Evolutionary conservation across 2,329 filamentous ascomycete species (phyloP).

Genomic region (Talaromyces sp.): DNA sequence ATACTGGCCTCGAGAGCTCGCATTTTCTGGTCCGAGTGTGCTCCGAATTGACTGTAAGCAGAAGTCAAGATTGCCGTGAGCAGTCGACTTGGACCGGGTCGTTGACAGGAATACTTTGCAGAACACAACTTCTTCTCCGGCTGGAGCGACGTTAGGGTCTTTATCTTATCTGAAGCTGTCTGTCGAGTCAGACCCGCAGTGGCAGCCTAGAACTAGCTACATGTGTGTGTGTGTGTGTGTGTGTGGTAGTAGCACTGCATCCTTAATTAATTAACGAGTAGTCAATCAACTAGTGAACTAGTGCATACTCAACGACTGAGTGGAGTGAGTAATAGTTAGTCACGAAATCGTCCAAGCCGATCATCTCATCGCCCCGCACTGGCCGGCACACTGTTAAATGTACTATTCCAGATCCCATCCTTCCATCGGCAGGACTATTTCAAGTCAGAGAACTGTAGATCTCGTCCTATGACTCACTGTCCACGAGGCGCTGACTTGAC

Average conservation of each 20-base stretch:
- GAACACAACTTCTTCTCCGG: background rate
- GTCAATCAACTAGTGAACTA: too few species aligned
- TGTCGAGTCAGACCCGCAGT: slow-evolving; percentile 1
- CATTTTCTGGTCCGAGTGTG: background rate
- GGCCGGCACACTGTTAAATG: background rate
- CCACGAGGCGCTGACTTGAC: too few species aligned
- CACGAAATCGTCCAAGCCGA: background rate
- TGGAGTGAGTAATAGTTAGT: background rate
- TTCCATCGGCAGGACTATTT: background rate
- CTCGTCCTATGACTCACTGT: too few species aligned
- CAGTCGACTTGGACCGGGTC: background rate
- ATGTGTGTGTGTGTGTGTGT: too few species aligned
- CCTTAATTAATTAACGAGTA: too few species aligned
- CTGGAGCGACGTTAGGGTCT: background rate
- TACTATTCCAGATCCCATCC: too few species aligned
- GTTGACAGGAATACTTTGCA: background rate
- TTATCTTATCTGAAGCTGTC: background rate
- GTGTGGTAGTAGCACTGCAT: too few species aligned
- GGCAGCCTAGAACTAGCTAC: background rate
- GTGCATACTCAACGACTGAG: too few species aligned
- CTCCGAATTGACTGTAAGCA: background rate
- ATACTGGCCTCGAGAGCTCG: slow-evolving; percentile 23
- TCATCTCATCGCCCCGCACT: background rate
- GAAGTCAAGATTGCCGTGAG: background rate
- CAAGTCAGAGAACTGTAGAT: too few species aligned